Conservation (phyloP, 2,329 filamentous ascomycete genomes). For the Dothideomycetidae sp. region DNA sequence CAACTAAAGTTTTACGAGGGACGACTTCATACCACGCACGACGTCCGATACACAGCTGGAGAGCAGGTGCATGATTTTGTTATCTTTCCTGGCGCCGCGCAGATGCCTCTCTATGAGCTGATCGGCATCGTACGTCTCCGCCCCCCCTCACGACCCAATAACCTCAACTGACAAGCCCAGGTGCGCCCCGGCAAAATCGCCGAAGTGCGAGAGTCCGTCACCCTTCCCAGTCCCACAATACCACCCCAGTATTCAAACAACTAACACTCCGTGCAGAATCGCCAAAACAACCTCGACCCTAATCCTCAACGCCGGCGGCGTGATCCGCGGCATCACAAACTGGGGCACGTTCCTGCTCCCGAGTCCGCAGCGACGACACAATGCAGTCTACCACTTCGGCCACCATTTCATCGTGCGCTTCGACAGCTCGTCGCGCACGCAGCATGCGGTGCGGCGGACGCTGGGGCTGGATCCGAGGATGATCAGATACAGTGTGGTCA, state of each 20-base stretch:
- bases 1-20: background rate
- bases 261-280: slow-evolving; percentile 45
- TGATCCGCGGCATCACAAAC: slow-evolving; percentile 83
- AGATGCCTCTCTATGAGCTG: slow-evolving; percentile 61
- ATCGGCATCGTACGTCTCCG: slow-evolving; percentile 77
- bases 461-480: slow-evolving; percentile 78
- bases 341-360: slow-evolving; percentile 90
- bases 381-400: slow-evolving; percentile 67
- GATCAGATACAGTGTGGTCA: slow-evolving; percentile 75
- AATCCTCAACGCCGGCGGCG: slow-evolving; percentile 70
- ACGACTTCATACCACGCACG: too few species aligned
- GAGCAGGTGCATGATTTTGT: too few species aligned
- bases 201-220: slow-evolving; percentile 85
- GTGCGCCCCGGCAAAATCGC: slow-evolving; percentile 76
- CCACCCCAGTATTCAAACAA: slow-evolving; percentile 9
- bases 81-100: background rate
- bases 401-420: slow-evolving; percentile 99
- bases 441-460: slow-evolving; percentile 60
- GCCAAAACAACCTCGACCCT: slow-evolving; percentile 70
- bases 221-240: slow-evolving; percentile 12
- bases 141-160: slow-evolving; percentile 11
- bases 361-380: slow-evolving; percentile 61
- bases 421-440: slow-evolving; percentile 59
- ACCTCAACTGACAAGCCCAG: slow-evolving; percentile 34
- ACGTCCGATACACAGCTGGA: too few species aligned